Evolutionary conservation across 441 rosid species (phyloP), one percentile per base, ranked within the genome.

Genomic region (Pelargonium australe): DNA sequence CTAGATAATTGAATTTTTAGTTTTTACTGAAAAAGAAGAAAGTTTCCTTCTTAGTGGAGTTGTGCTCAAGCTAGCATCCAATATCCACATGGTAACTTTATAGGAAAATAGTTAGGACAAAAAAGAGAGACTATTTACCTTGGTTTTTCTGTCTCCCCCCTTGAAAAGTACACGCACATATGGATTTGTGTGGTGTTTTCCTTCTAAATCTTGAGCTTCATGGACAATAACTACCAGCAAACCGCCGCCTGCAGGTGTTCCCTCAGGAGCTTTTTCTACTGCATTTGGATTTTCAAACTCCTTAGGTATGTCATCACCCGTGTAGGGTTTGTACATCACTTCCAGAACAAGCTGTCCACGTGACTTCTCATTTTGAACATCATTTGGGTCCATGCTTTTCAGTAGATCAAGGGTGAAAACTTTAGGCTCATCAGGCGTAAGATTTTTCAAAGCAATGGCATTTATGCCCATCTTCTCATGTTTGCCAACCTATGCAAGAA

Each of bases 381-480:
- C 87, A 51, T 84, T 85, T 43, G 87, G 86, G 71, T 86, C 86
- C 83, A 86, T 79, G 68, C 78, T 84, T 74, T 85, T 86, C 9
- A 88, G 76, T 63, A 88, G 82, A 77, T 81, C 83, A 55, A 88
- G 78, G 3, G 87, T 85, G 68, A 78, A 69, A 28, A 65, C 79
- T 63, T 79, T 85, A 34, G 87, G 86, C 64, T 88, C 87, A 13
- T 85, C 89, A 0, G 89, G 88, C 7, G 80, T 75, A 43, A 88
- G 84, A 25, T 84, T 81, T 75, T 86, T 85, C 45, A 88, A 45
- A 43, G 66, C 76, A 68, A 88, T 68, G 53, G 80, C 86, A 73
- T 85, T 85, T 77, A 88, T 80, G 53, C 95, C 95, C 85, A 88
- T 88, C 76, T 78, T 78, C 3, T 84, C 89, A 5, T 85, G 95